Evolutionary conservation across 352 stramenopile genomes (phyloP).

Genomic region (Globisporangium ultimum): DNA sequence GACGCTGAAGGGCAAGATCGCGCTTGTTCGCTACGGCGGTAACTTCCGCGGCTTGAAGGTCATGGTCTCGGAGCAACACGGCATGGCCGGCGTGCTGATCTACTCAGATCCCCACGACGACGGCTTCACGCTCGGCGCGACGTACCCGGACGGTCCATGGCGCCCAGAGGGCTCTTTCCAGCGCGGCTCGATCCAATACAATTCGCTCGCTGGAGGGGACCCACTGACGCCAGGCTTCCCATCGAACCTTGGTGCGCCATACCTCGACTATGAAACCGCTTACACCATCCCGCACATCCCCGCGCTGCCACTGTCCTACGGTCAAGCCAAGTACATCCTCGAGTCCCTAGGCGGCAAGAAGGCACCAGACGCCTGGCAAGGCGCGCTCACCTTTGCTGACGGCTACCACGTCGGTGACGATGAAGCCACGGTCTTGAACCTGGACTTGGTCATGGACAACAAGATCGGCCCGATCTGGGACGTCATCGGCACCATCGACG

Average conservation of each 20-base stretch:
- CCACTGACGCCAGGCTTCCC: constrained; percentile 51
- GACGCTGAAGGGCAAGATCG: constrained; percentile 75
- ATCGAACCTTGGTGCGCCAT: constrained; percentile 36
- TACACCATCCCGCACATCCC: constrained; percentile 67
- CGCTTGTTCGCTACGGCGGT: constrained; percentile 79
- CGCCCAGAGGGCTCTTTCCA: constrained; percentile 76
- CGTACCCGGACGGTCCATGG: constrained; percentile 84
- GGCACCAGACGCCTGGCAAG: constrained; percentile 56
- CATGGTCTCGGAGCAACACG: constrained; percentile 75
- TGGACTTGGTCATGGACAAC: constrained; percentile 80
- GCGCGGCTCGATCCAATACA: constrained; percentile 83
- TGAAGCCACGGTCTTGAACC: constrained; percentile 47
- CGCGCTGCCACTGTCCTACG: constrained; percentile 73
- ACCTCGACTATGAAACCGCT: constrained; percentile 39
- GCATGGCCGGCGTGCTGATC: constrained; percentile 79
- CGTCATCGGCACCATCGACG: constrained; percentile 81
- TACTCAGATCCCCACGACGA: constrained; percentile 89
- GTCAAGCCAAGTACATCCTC: constrained; percentile 77
- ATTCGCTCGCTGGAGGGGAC: constrained; percentile 70
- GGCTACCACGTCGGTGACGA: constrained; percentile 79
- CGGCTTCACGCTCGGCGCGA: constrained; percentile 53
- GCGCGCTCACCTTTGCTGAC: constrained; percentile 47
- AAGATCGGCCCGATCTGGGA: constrained; percentile 80
- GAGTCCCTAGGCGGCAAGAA: constrained; percentile 51
- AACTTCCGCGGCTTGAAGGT: constrained; percentile 81